phyloP scores from a whole-genome alignment of 352 stramenopile genomes.

The Aphanomyces stellatus region DNA sequence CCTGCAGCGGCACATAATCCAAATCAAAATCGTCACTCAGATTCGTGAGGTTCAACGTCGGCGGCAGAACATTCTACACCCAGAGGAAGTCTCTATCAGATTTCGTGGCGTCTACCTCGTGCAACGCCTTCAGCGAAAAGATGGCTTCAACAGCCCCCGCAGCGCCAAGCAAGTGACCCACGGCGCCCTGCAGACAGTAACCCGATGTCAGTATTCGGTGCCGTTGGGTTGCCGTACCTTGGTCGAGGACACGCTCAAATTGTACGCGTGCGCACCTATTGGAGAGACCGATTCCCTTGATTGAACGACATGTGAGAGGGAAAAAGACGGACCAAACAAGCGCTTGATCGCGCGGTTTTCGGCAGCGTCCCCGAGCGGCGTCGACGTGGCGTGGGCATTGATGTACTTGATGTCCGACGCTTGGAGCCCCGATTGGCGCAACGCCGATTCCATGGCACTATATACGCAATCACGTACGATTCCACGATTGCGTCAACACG shows the following conservation, averaged over 20 bases:
- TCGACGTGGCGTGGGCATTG: slow-evolving; percentile 98
- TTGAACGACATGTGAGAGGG: neutral
- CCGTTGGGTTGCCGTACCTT: slow-evolving; percentile 34
- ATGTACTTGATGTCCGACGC: slow-evolving; percentile 93
- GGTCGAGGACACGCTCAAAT: slow-evolving; percentile 68
- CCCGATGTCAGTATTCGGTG: neutral
- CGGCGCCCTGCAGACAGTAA: slow-evolving; percentile 76
- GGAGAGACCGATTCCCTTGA: neutral
- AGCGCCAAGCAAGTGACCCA: slow-evolving; percentile 93
- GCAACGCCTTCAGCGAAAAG: slow-evolving; percentile 90
- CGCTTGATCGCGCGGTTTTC: slow-evolving; percentile 89
- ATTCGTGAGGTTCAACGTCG: slow-evolving; percentile 90
- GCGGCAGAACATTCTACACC: slow-evolving; percentile 79
- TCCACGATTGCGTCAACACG: slow-evolving; percentile 33
- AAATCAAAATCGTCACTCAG: slow-evolving; percentile 71
- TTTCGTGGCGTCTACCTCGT: slow-evolving; percentile 42
- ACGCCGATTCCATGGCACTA: slow-evolving; percentile 88
- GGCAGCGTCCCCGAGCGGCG: slow-evolving; percentile 92
- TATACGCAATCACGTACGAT: slow-evolving; percentile 54
- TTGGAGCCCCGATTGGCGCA: slow-evolving; percentile 64
- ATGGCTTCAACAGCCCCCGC: slow-evolving; percentile 95
- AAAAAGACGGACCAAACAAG: slow-evolving; percentile 41
- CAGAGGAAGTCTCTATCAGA: neutral
- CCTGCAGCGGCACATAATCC: slow-evolving; percentile 54
- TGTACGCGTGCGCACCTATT: slow-evolving; percentile 30